Evolutionary conservation across 2,329 filamentous ascomycete species (phyloP), one percentile per base, ranked within the genome.

Genomic region (Chaetothyriales sp.): DNA sequence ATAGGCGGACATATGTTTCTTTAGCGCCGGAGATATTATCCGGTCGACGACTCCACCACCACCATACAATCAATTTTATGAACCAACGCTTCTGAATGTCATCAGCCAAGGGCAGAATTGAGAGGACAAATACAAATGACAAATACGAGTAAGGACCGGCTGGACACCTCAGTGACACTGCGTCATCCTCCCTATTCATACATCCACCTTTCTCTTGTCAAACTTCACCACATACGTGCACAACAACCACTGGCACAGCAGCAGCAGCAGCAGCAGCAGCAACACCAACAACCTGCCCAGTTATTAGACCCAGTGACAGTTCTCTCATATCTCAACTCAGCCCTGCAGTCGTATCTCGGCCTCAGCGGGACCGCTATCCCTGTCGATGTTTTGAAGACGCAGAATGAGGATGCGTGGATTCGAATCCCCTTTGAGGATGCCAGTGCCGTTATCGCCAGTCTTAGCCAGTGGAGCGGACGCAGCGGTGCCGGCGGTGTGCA

Each of bases 301-400:
- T 39, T 39, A 15, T 59, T 71, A 26, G 71, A 74, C 56, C 59
- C 66, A n/a, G 64, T 73, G 53, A 72, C 70, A n/a, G 65, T 68
- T 20, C 66, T 67, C 51, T 68, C 68, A 25, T 64, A 72, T 56
- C 65, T 74, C 47, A 66, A 64, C 46, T 63, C 70, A 43, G 71
- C 71, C 1, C 63, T 74, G 1, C 65, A 66, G 18, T 70, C 72
- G 59, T 73, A 70, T 57, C 67, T 73, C 44, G 72, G 72, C 1
- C 52, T 73, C 6, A 65, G 65, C 3, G 72, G 72, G 15, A 69
- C 70, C 2, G 63, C 70, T 12, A 72, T 74, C 42, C 59, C 69
- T 2, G 63, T 74, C 47, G 72, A 74, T 51, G 70, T 74, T 32
- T 58, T 73, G 12, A 70, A 71, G 45, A 57, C 70, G 18, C 61